phyloP scores from a whole-genome alignment of 192 early-diverging fungal genomes.

The Coemansia sp. region DNA sequence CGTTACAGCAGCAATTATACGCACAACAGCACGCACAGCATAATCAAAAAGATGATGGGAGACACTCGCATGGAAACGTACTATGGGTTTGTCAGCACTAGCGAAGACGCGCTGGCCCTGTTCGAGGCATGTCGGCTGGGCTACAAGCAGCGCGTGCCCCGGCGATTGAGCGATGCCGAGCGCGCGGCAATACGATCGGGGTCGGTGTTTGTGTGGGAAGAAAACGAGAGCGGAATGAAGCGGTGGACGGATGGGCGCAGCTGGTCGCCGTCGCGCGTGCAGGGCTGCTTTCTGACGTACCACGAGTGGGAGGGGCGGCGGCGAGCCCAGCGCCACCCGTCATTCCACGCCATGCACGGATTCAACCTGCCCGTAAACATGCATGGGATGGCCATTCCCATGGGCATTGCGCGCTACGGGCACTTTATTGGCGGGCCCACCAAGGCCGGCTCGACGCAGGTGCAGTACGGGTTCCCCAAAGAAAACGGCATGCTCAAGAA shows the following conservation, averaged over 20 bases:
- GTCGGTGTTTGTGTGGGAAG: conserved; percentile 89
- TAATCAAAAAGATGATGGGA: conserved; percentile 23
- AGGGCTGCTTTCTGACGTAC: conserved; percentile 86
- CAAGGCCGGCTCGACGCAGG: conserved; percentile 51
- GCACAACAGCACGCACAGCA: conserved; percentile 2
- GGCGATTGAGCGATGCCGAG: conserved; percentile 81
- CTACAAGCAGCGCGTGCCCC: conserved; percentile 70
- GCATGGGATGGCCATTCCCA: conserved; percentile 42
- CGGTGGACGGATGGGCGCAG: conserved; percentile 90
- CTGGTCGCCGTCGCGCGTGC: conserved; percentile 85
- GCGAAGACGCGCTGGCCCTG: conserved; percentile 81
- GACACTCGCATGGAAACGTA: conserved; percentile 73
- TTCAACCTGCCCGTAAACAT: conserved; percentile 36
- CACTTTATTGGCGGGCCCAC: conserved; percentile 54
- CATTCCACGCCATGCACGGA: conserved; percentile 43
- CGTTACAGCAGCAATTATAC: not conserved
- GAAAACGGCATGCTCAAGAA: conserved; percentile 85
- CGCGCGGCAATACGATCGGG: conserved; percentile 77
- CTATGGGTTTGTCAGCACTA: conserved; percentile 80
- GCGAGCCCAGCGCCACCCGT: conserved; percentile 53
- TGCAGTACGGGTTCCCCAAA: conserved; percentile 59
- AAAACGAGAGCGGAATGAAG: conserved; percentile 86
- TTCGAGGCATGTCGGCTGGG: conserved; percentile 86
- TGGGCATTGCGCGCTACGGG: conserved; percentile 55
- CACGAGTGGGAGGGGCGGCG: conserved; percentile 75